Evolutionary conservation across 768 basidiomycete genomes (phyloP).

Genomic region (Paxillus ammoniavirescens): DNA sequence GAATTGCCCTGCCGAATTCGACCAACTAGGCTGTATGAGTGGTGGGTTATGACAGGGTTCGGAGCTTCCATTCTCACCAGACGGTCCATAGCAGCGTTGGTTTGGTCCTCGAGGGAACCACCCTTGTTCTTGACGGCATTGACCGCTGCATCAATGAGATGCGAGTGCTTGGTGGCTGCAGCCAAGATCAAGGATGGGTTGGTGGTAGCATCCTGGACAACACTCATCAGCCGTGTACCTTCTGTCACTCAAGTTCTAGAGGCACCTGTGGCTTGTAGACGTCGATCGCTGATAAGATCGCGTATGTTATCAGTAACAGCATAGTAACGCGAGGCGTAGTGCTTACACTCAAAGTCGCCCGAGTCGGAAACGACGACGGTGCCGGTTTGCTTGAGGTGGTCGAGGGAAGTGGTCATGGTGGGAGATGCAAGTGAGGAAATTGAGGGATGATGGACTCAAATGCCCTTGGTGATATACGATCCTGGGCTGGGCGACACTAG

Average conservation of each 20-base stretch:
- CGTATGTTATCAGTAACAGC: slow-evolving; percentile 23
- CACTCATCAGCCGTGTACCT: slow-evolving; percentile 4
- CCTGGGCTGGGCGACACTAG: slow-evolving; percentile 3
- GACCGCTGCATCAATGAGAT: slow-evolving; percentile 75
- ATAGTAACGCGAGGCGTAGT: neutral
- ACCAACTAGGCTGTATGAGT: slow-evolving; percentile 62
- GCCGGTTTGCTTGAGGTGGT: slow-evolving; percentile 84
- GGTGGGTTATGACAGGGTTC: slow-evolving; percentile 7
- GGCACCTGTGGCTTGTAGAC: slow-evolving; percentile 90
- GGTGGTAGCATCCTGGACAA: slow-evolving; percentile 86
- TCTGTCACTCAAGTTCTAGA: slow-evolving; percentile 14
- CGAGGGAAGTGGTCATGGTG: slow-evolving; percentile 79
- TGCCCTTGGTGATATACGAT: neutral
- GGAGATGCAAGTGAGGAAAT: slow-evolving; percentile 15
- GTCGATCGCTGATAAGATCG: slow-evolving; percentile 71
- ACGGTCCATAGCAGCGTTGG: slow-evolving; percentile 82
- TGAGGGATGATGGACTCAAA: neutral
- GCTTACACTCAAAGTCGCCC: slow-evolving; percentile 85
- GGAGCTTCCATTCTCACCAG: slow-evolving; percentile 55
- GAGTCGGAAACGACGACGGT: slow-evolving; percentile 98
- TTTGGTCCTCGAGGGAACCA: slow-evolving; percentile 69
- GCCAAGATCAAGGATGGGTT: slow-evolving; percentile 96
- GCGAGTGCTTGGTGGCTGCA: slow-evolving; percentile 84
- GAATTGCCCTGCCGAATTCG: slow-evolving; percentile 96
- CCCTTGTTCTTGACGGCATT: slow-evolving; percentile 78